These are phyloP conservation scores for Petunia hybrid DNA, from an alignment of 305 asterid genomes.

Conservation along the genomic window DNA sequence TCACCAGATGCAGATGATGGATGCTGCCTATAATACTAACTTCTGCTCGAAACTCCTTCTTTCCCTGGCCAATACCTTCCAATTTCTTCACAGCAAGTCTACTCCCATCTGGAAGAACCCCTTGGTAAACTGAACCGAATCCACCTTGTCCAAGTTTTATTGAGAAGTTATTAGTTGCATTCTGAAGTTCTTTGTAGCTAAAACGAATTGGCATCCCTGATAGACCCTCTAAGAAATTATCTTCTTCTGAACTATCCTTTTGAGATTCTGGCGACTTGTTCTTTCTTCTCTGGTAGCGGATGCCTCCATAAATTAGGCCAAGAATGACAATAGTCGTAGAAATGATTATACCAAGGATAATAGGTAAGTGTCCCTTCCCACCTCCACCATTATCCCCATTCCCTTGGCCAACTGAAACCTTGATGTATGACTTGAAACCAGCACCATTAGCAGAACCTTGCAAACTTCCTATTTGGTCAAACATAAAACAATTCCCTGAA, in stretches of 20 bases:
- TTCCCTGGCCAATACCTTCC: slow-evolving; percentile 95
- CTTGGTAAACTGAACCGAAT: slow-evolving; percentile 89
- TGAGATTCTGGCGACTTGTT: slow-evolving; percentile 52
- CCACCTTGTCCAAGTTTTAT: slow-evolving; percentile 98
- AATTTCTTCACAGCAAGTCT: slow-evolving; percentile 77
- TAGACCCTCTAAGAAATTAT: slow-evolving; percentile 66
- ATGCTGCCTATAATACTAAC: slow-evolving; percentile 95
- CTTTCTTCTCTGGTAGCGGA: slow-evolving; percentile 46
- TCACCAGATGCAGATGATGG: slow-evolving; percentile 84
- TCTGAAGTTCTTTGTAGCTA: slow-evolving; percentile 73
- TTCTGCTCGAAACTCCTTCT: slow-evolving; percentile 93
- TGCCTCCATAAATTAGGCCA: slow-evolving; percentile 54
- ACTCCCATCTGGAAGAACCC: slow-evolving; percentile 75
- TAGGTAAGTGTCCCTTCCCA: slow-evolving; percentile 44
- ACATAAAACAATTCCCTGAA: slow-evolving; percentile 73
- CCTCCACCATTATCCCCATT: slow-evolving; percentile 37
- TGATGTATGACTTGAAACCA: slow-evolving; percentile 59
- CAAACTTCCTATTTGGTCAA: slow-evolving; percentile 81
- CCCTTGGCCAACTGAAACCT: slow-evolving; percentile 50
- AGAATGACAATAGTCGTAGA: slow-evolving; percentile 54
- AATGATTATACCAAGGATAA: slow-evolving; percentile 57
- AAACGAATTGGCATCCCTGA: slow-evolving; percentile 96
- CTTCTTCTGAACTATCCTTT: slow-evolving; percentile 77
- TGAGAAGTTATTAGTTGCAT: slow-evolving; percentile 72
- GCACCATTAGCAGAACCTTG: slow-evolving; percentile 51